phyloP scores from a whole-genome alignment of 1,139 yeast genomes.

The Pneumocystis carinii region DNA sequence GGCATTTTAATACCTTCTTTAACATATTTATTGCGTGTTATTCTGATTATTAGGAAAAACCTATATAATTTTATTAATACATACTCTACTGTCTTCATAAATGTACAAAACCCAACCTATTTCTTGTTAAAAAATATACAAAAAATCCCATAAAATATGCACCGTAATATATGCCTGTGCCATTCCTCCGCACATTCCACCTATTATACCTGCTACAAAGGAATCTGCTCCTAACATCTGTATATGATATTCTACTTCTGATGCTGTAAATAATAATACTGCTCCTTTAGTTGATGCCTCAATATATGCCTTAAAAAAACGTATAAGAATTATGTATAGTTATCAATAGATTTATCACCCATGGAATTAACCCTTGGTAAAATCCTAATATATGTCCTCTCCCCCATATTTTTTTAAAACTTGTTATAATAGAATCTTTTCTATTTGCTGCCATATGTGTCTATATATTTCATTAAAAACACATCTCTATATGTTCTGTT shows the following conservation, averaged over 20 bases:
- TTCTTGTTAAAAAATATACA: not conserved
- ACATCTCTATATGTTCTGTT: not conserved
- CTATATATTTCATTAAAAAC: slow-evolving; percentile 15
- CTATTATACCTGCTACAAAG: slow-evolving; percentile 78
- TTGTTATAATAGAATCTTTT: slow-evolving; percentile 47
- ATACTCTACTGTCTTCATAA: slow-evolving; percentile 83
- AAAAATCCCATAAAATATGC: slow-evolving; percentile 32
- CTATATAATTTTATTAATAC: not conserved
- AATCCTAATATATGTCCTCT: slow-evolving; percentile 87
- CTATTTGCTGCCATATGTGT: slow-evolving; percentile 98
- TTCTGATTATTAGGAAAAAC: slow-evolving; percentile 41
- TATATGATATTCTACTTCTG: slow-evolving; percentile 76
- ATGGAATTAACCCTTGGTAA: slow-evolving; percentile 93
- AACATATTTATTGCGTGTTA: slow-evolving; percentile 76
- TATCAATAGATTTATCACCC: slow-evolving; percentile 30
- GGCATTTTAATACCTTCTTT: slow-evolving; percentile 54
- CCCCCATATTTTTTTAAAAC: slow-evolving; percentile 67
- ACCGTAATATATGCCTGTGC: slow-evolving; percentile 92
- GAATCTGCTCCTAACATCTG: slow-evolving; percentile 45
- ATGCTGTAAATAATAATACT: slow-evolving; percentile 79
- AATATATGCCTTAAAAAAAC: slow-evolving; percentile 54
- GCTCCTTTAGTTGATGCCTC: slow-evolving; percentile 99
- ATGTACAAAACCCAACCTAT: slow-evolving; percentile 72
- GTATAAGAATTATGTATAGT: not conserved
- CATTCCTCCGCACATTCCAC: slow-evolving; percentile 77